These are phyloP conservation scores for Chytriomyces sp. DNA, from an alignment of 192 early-diverging fungal species.

Conservation along the genomic window DNA sequence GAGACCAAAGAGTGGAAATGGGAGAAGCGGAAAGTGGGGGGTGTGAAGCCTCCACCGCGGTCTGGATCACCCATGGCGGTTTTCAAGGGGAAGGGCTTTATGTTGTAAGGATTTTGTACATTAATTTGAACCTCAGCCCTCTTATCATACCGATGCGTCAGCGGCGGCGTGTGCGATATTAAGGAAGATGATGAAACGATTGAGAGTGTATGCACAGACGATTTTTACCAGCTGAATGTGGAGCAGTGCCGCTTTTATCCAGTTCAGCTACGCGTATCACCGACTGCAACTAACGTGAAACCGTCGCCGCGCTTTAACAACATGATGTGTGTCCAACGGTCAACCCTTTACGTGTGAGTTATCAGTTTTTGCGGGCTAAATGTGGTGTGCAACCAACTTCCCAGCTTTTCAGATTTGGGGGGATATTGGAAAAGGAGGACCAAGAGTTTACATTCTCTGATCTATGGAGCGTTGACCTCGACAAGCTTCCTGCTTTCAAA, in stretches of 20 bases:
- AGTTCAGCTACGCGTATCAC: conserved; percentile 36
- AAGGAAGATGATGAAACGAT: conserved; percentile 65
- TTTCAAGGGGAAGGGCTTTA: conserved; percentile 60
- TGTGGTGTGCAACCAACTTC: background rate
- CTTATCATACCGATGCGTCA: too few relatives aligned
- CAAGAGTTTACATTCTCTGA: conserved; percentile 64
- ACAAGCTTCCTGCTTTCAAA: conserved; percentile 66
- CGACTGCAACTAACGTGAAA: conserved; percentile 35
- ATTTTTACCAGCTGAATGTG: conserved; percentile 61
- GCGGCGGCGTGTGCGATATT: conserved; percentile 65
- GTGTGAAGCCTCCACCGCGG: conserved; percentile 35
- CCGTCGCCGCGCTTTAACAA: conserved; percentile 69
- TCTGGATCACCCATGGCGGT: conserved; percentile 59
- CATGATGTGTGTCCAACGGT: conserved; percentile 63
- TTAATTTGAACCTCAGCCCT: too few relatives aligned
- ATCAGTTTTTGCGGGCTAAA: background rate
- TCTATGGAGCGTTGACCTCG: conserved; percentile 65
- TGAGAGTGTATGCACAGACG: conserved; percentile 53
- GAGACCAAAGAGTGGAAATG: conserved; percentile 60
- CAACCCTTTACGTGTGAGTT: conserved; percentile 54
- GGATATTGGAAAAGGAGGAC: conserved; percentile 63
- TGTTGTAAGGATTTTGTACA: conserved; percentile 43
- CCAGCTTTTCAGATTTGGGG: conserved; percentile 47
- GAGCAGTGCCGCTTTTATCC: conserved; percentile 68
- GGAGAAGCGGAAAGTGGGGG: conserved; percentile 65